Conservation (phyloP, 371 early-diverging fungal species). For the Mortierella polycephala region DNA sequence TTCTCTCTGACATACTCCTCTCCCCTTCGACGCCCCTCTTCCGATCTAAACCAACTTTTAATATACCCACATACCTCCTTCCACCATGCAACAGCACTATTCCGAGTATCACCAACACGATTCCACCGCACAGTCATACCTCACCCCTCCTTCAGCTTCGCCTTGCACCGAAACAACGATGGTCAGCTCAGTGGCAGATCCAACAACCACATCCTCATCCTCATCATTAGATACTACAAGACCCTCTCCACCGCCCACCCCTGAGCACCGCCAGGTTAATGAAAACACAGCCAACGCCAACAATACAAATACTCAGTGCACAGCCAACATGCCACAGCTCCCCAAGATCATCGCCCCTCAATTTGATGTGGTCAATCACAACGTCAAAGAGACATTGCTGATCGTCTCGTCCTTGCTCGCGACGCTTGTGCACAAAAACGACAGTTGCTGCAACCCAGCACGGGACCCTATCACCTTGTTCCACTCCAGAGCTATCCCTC, state of each 20-base stretch:
- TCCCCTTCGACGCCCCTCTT: too few relatives aligned
- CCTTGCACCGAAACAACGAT: constrained; percentile 7
- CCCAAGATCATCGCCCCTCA: neutral
- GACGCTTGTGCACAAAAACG: constrained; percentile 68
- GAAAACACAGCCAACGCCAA: neutral
- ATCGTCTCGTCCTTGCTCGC: constrained; percentile 64
- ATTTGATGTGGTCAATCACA: constrained; percentile 50
- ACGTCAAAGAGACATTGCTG: constrained; percentile 50
- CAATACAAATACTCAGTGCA: neutral
- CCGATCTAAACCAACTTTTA: neutral
- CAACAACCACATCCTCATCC: constrained; percentile 3
- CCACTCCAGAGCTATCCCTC: constrained; percentile 85
- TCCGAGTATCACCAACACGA: neutral
- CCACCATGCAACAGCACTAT: neutral
- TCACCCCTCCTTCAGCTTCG: neutral
- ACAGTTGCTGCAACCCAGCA: constrained; percentile 60
- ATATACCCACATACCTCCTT: neutral
- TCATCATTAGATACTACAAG: constrained; percentile 5
- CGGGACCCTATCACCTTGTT: constrained; percentile 74
- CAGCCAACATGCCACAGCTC: constrained; percentile 3
- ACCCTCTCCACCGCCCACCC: constrained; percentile 36
- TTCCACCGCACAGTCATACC: neutral
- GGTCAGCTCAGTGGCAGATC: neutral
- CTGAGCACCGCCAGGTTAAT: constrained; percentile 10
- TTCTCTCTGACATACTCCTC: constrained; percentile 3